phyloP scores from a whole-genome alignment of 176 grass and related monocot genomes.

The Melocanna baccifera region DNA sequence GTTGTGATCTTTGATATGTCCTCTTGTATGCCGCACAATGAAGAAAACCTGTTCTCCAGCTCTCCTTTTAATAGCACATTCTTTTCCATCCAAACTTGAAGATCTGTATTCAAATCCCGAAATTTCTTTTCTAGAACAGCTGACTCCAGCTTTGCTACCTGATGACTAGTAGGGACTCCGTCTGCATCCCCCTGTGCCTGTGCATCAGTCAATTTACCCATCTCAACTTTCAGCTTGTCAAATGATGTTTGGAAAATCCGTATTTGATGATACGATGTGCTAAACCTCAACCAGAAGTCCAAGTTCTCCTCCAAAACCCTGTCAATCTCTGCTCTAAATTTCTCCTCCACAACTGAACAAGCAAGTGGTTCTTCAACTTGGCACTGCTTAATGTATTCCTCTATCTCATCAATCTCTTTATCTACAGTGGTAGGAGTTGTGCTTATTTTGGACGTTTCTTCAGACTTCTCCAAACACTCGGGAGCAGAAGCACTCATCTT shows the following conservation, averaged over 20 bases:
- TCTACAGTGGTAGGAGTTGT: constrained; percentile 32
- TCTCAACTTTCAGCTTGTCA: constrained; percentile 48
- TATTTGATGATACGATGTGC: constrained; percentile 75
- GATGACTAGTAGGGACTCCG: constrained; percentile 32
- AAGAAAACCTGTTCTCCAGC: constrained; percentile 65
- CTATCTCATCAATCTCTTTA: constrained; percentile 40
- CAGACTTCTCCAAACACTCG: constrained; percentile 39
- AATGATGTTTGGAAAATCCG: constrained; percentile 60
- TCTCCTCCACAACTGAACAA: constrained; percentile 46
- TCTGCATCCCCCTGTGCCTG: constrained; percentile 27
- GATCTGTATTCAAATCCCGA: constrained; percentile 64
- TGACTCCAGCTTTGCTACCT: constrained; percentile 45
- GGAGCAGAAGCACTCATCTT: constrained; percentile 34
- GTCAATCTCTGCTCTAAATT: constrained; percentile 71
- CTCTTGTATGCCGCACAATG: constrained; percentile 59
- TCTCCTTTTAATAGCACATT: constrained; percentile 67
- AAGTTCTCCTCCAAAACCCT: constrained; percentile 58
- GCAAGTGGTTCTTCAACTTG: constrained; percentile 30
- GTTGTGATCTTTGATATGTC: constrained; percentile 50
- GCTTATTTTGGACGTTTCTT: constrained; percentile 44
- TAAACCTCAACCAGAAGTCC: constrained; percentile 78
- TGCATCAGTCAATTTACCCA: constrained; percentile 46
- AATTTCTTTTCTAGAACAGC: constrained; percentile 61
- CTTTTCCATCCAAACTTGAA: constrained; percentile 79
- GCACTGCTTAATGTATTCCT: constrained; percentile 57